Evolutionary conservation across 2,329 filamentous ascomycete genomes (phyloP).

Genomic region (Hymenoscyphus fructigenus): DNA sequence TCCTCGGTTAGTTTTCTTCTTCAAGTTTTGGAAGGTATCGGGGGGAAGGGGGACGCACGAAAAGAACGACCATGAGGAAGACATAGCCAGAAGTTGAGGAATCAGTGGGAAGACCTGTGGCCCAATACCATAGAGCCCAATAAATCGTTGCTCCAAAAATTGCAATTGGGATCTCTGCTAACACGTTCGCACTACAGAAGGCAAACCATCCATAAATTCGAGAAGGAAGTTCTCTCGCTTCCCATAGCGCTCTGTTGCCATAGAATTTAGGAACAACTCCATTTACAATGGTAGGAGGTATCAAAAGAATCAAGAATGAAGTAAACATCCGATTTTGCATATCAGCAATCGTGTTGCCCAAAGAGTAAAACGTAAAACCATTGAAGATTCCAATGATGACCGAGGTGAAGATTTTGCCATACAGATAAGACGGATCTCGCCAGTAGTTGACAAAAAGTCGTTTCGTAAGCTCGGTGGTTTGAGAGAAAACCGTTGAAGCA

Average conservation of each 20-base stretch:
- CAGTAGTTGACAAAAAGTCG: slow-evolving; percentile 72
- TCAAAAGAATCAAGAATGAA: slow-evolving; percentile 60
- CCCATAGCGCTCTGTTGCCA: slow-evolving; percentile 69
- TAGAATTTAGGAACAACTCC: slow-evolving; percentile 76
- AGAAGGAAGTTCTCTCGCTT: slow-evolving; percentile 69
- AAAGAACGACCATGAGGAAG: slow-evolving; percentile 75
- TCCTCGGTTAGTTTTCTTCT: slow-evolving; percentile 5
- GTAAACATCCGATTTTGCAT: slow-evolving; percentile 81
- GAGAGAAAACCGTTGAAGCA: slow-evolving; percentile 61
- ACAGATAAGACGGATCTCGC: slow-evolving; percentile 74
- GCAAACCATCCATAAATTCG: slow-evolving; percentile 77
- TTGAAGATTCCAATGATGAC: slow-evolving; percentile 75
- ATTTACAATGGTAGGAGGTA: slow-evolving; percentile 70
- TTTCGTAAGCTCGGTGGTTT: slow-evolving; percentile 66
- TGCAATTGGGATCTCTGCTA: slow-evolving; percentile 71
- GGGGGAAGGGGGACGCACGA: slow-evolving; percentile 39
- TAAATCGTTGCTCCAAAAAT: slow-evolving; percentile 66
- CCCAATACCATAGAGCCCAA: slow-evolving; percentile 75
- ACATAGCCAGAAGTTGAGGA: slow-evolving; percentile 68
- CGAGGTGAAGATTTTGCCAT: slow-evolving; percentile 71
- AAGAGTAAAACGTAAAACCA: slow-evolving; percentile 74
- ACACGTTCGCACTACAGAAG: slow-evolving; percentile 70
- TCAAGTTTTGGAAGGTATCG: neutral
- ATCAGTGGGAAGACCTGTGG: slow-evolving; percentile 67
- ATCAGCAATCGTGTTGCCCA: slow-evolving; percentile 63